Base-by-base conservation (phyloP, 306 rosid species). In the Ammopiptanthus mongolicus region DNA sequence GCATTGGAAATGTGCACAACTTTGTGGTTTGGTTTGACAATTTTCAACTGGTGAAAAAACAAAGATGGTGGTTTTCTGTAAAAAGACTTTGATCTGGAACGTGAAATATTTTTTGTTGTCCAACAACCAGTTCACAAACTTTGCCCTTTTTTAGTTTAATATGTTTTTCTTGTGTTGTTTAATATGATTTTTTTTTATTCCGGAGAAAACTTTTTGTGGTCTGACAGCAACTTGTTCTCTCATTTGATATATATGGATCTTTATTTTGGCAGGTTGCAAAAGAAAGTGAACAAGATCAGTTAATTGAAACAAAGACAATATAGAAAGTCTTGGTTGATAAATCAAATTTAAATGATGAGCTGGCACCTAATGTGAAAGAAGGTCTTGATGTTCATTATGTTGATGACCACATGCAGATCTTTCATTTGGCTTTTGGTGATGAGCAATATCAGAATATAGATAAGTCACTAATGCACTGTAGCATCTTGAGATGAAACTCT, bases 371-470 rank as follows among this genome's bases (percentile, higher is more conserved):
- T 74, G 98, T 96, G 37, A 92, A 89, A 87, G 97, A 96, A 83
- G 98, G 99, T 70, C 90, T 96, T 23, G 93, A 86, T 70, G 98
- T 96, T 82, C 96, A 88, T 84, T 96, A 92, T 79, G 99, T 96
- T 56, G 92, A 96, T 44, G 96, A 87, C 62, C 92, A 87, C 81
- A 69, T 67, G 72, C 92, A 90, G 83, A 92, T 92, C 78, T 90
- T 86, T 47, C 39, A 83, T 75, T 71, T 92, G 81, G 97, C 99
- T 79, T 90, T 96, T 77, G 74, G 48, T 28, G 81, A 84, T 25
- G 86, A 84, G 51, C 67, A 78, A 23, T 78, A 66, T 66, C 73
- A 73, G 61, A 68, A 73, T 15, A 46, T 53, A 17, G 64, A 77
- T 70, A 69, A 83, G 72, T 80, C 67, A 11, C 39, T 58, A 66